Evolutionary conservation across 2,329 filamentous ascomycete genomes (phyloP).

Genomic region (Pseudogymnoascus sp.): DNA sequence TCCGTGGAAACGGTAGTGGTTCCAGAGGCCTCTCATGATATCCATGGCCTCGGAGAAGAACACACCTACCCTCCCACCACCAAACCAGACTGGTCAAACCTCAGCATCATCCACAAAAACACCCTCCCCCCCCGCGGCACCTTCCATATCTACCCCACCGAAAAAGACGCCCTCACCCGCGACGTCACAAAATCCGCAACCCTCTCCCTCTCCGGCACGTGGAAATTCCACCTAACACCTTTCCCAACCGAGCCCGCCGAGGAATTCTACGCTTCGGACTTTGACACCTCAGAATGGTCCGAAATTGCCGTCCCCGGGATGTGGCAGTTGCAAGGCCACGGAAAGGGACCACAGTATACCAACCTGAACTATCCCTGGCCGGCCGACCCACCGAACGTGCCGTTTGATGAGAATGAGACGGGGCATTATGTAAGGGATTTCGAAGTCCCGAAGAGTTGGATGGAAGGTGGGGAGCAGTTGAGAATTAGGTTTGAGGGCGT

Average conservation of each 20-base stretch:
- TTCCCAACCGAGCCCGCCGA: constrained; percentile 21
- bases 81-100: constrained; percentile 55
- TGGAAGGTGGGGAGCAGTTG: constrained; percentile 29
- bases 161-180: constrained; percentile 40
- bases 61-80: constrained; percentile 14
- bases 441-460: constrained; percentile 35
- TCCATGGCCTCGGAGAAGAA: neutral
- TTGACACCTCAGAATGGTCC: constrained; percentile 34
- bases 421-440: constrained; percentile 46
- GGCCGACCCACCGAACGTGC: constrained; percentile 45
- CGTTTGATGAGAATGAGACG: constrained; percentile 43
- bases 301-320: constrained; percentile 45
- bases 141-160: constrained; percentile 46
- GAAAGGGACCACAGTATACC: constrained; percentile 38
- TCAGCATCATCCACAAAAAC: constrained; percentile 51
- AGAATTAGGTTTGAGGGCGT: constrained; percentile 51
- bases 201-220: constrained; percentile 25
- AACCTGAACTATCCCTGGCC: constrained; percentile 48
- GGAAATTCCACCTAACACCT: constrained; percentile 23
- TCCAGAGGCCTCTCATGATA: neutral
- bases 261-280: constrained; percentile 14
- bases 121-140: constrained; percentile 49
- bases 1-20: neutral
- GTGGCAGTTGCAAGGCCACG: constrained; percentile 51
- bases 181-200: constrained; percentile 35